Evolutionary conservation across 2,329 filamentous ascomycete genomes (phyloP).

Genomic region (Aureobasidium sp.): DNA sequence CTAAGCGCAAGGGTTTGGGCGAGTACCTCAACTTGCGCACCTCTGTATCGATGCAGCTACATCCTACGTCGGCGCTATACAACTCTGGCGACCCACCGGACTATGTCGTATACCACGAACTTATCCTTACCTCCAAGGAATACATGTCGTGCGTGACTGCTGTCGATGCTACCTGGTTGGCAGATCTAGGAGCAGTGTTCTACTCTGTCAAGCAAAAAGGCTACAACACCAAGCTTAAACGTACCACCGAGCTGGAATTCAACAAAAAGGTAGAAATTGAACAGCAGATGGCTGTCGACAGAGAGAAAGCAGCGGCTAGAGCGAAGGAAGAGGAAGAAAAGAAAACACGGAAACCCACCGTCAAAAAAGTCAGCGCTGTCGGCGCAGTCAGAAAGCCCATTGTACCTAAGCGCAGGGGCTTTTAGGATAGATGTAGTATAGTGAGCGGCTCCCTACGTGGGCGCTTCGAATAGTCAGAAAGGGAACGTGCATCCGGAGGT

Average conservation of each 20-base stretch:
- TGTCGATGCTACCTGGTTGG: conserved; percentile 95
- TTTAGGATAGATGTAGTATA: background rate
- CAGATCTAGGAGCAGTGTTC: conserved; percentile 92
- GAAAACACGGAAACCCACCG: conserved; percentile 19
- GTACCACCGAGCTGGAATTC: conserved; percentile 83
- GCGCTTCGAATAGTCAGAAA: background rate
- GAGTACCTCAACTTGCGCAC: conserved; percentile 97
- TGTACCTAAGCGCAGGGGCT: conserved; percentile 14
- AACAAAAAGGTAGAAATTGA: conserved; percentile 91
- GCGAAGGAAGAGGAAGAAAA: conserved; percentile 27
- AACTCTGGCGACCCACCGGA: conserved; percentile 89
- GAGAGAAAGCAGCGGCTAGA: conserved; percentile 54
- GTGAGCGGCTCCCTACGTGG: background rate
- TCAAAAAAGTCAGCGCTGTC: conserved; percentile 22
- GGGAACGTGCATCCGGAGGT: background rate
- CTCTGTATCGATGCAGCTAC: conserved; percentile 85
- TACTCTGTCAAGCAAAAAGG: conserved; percentile 98
- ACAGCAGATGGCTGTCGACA: conserved; percentile 81
- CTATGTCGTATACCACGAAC: conserved; percentile 95
- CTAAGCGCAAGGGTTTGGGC: conserved; percentile 89
- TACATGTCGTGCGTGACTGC: conserved; percentile 97
- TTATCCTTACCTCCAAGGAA: conserved; percentile 92
- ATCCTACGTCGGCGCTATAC: conserved; percentile 89
- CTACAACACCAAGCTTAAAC: conserved; percentile 77
- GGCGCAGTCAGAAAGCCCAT: conserved; percentile 11